Conservation (phyloP, 768 basidiomycete species). For the Suillus tomentosus region DNA sequence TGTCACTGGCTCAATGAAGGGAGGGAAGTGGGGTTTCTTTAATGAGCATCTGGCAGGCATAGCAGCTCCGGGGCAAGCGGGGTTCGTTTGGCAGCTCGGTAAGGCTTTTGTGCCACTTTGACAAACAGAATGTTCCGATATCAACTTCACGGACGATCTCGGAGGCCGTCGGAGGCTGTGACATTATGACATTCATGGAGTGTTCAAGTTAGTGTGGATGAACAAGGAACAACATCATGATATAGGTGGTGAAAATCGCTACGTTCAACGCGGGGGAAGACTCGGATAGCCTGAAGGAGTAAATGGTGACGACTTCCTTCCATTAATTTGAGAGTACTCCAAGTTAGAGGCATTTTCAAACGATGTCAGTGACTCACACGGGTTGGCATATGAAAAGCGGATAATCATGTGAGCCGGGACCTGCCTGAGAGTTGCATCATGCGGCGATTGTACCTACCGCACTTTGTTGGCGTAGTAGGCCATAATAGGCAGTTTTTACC, state of each 20-base stretch:
- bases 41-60: constrained; percentile 57
- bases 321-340: neutral
- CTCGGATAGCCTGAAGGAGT: constrained; percentile 19
- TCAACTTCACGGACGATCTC: neutral
- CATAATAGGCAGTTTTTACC: no score
- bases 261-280: constrained; percentile 26
- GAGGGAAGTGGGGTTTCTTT: constrained; percentile 18
- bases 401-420: neutral
- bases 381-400: neutral
- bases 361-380: neutral
- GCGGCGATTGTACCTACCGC: neutral
- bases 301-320: neutral
- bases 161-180: neutral
- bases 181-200: constrained; percentile 45
- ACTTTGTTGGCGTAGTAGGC: neutral
- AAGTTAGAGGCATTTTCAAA: neutral
- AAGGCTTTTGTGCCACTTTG: no score
- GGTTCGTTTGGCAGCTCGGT: constrained; percentile 33
- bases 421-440: neutral
- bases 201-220: neutral
- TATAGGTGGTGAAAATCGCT: constrained; percentile 22
- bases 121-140: no score
- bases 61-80: constrained; percentile 52
- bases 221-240: no score
- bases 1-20: constrained; percentile 12